Conservation (phyloP, 805 yeast species). For the Phaffomyces antillensis region DNA sequence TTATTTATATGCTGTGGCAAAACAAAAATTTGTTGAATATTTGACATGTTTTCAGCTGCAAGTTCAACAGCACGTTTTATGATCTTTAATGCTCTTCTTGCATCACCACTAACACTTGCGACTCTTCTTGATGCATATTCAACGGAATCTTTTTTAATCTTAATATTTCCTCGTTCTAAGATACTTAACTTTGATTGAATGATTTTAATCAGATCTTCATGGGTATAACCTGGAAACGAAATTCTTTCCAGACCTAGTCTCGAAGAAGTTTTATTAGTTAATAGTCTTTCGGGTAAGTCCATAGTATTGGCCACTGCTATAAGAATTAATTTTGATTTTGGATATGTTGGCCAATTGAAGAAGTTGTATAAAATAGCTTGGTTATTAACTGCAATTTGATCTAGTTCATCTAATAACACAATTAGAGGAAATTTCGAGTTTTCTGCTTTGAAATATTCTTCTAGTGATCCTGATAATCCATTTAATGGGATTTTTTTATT, state of each 20-base stretch:
- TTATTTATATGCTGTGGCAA: slow-evolving; percentile 66
- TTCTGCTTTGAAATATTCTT: slow-evolving; percentile 51
- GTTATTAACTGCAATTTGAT: slow-evolving; percentile 76
- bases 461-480: slow-evolving; percentile 40
- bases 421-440: slow-evolving; percentile 37
- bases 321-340: slow-evolving; percentile 72
- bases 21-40: slow-evolving; percentile 38
- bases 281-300: slow-evolving; percentile 88
- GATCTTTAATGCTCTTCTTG: slow-evolving; percentile 82
- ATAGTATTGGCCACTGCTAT: slow-evolving; percentile 94
- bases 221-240: slow-evolving; percentile 84
- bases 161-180: slow-evolving; percentile 29
- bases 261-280: slow-evolving; percentile 85
- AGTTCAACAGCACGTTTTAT: slow-evolving; percentile 86
- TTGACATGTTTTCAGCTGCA: slow-evolving; percentile 32
- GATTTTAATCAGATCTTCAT: slow-evolving; percentile 67
- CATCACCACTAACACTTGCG: slow-evolving; percentile 96
- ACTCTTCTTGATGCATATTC: slow-evolving; percentile 91
- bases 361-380: slow-evolving; percentile 91
- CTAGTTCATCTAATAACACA: slow-evolving; percentile 85
- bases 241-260: slow-evolving; percentile 84
- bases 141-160: slow-evolving; percentile 62
- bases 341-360: slow-evolving; percentile 93
- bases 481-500: slow-evolving; percentile 58
- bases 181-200: slow-evolving; percentile 62